Base-by-base conservation (phyloP, 2,329 filamentous ascomycete genomes). In the Pseudogymnoascus sp. region DNA sequence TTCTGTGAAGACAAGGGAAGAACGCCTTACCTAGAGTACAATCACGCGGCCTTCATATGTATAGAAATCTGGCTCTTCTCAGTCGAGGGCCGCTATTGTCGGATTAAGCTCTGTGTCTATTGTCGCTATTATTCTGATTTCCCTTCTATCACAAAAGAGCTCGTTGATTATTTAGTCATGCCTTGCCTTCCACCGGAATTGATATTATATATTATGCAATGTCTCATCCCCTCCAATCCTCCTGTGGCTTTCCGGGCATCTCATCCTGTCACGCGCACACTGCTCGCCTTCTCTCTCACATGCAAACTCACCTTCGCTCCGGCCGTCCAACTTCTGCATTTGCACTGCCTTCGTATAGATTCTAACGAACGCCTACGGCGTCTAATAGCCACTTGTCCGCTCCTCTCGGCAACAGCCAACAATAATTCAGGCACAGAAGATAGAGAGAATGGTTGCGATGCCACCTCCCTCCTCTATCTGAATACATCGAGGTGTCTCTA, bases 271-370 rank as follows among this genome's bases (percentile, higher is more conserved):
- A 77, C 76, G 8, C 74, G 74, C 63, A 75, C 78, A 6, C 73
- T 81, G 5, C 66, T 80, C 14, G 71, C 76, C 15, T 73, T 81
- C 62, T 74, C 75, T 3, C 68, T 72, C 18, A 76, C 79, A 37
- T 78, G 74, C 36, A 73, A 73, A 3, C 73, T 74, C 14, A 78
- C 76, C 2, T 73, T 77, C 63, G 64, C 66, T 4, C 62, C 75
- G 8, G 77, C 79, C 3, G 71, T 72, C 14, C 74, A 71, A 38
- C 70, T 77, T 9, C 73, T 82, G n/a, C 75, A 75, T 50, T 68
- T 75, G 62, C 72, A 76, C 64, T 81, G 78, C 67, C 64, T 79
- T 36, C 76, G 76, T 64, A 69, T 82, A 38, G 74, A 78, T 58
- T 75, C 75, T 20, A 68, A 68, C 14, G 64, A 63, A 4, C 73